A percentile compares a stretch with the other conserved stretches of the same genome.
Conservation (phyloP, 129 eudicot genomes). For the Ambrosia trifida region DNA sequence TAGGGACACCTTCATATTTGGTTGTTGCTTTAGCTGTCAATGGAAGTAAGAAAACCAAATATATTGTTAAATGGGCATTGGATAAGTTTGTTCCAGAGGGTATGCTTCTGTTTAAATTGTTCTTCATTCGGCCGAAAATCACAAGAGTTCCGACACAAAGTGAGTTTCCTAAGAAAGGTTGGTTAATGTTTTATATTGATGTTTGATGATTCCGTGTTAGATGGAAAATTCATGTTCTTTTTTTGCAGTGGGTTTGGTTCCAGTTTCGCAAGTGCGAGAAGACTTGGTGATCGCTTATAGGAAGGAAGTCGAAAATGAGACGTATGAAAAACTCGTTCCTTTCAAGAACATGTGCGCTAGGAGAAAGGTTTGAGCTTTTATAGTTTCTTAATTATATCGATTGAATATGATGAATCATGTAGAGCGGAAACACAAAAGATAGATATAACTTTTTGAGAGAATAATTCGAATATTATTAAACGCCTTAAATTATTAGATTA, state of each 20-base stretch:
- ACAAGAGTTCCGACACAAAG: constrained; percentile 69
- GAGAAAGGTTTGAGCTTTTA: constrained; percentile 53
- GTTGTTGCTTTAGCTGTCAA: constrained; percentile 65
- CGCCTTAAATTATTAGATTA: no score
- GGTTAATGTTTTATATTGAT: not conserved
- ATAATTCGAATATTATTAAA: no score
- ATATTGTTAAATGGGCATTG: constrained; percentile 76
- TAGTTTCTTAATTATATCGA: constrained; percentile 14
- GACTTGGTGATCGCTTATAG: constrained; percentile 63
- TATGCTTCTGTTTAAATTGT: constrained; percentile 57
- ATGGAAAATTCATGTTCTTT: not conserved
- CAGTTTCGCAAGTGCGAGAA: constrained; percentile 64
- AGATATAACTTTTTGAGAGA: no score
- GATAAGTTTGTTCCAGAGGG: constrained; percentile 80
- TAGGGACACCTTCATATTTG: constrained; percentile 39
- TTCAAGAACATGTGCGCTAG: constrained; percentile 52
- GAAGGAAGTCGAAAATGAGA: constrained; percentile 66
- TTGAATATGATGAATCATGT: no score
- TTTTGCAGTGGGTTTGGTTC: constrained; percentile 73
- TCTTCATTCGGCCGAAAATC: constrained; percentile 63
- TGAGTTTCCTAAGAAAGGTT: constrained; percentile 40
- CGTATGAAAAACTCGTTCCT: constrained; percentile 57
- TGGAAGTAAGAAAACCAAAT: constrained; percentile 56
- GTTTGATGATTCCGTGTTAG: not conserved
- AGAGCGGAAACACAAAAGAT: no score